Evolutionary conservation across 257 asterid species (phyloP).

Genomic region (Nicotiana undulata): DNA sequence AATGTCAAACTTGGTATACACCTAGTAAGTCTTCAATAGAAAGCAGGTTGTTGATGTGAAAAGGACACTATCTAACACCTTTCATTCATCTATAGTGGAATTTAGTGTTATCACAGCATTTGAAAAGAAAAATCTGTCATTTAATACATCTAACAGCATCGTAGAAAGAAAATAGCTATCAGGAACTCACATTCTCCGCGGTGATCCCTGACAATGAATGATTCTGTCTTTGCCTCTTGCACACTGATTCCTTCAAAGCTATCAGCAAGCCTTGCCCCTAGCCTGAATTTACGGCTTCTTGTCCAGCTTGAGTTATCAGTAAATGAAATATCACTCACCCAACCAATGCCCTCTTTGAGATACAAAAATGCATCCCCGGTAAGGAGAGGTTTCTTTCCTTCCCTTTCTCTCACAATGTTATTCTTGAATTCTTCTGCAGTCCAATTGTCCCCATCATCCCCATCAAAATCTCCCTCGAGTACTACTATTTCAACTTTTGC

Average conservation of each 20-base stretch:
- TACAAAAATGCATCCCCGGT: slow-evolving; percentile 55
- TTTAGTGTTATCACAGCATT: background rate
- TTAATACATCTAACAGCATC: background rate
- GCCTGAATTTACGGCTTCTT: slow-evolving; percentile 84
- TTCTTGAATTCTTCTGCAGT: slow-evolving; percentile 53
- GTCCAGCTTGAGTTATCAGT: slow-evolving; percentile 97
- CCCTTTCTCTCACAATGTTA: slow-evolving; percentile 64
- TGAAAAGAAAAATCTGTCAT: background rate
- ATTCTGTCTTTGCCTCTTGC: slow-evolving; percentile 79
- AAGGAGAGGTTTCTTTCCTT: slow-evolving; percentile 71
- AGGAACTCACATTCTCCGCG: slow-evolving; percentile 80
- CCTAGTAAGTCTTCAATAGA: background rate
- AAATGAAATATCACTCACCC: slow-evolving; percentile 51
- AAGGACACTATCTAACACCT: background rate
- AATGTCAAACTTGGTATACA: background rate
- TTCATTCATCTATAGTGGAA: background rate
- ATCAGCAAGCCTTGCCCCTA: slow-evolving; percentile 65
- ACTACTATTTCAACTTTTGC: slow-evolving; percentile 67
- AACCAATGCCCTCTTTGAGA: slow-evolving; percentile 59
- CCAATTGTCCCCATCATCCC: slow-evolving; percentile 64
- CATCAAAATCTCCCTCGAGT: slow-evolving; percentile 86
- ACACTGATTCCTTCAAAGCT: slow-evolving; percentile 44
- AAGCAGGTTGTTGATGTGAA: background rate
- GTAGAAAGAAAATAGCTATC: slow-evolving; percentile 11
- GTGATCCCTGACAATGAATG: slow-evolving; percentile 83